Percentiles rank a stretch among this genome's conserved stretches.
phyloP scores from a whole-genome alignment of 495 filamentous ascomycete genomes.

The Gamarada debralockiae region DNA sequence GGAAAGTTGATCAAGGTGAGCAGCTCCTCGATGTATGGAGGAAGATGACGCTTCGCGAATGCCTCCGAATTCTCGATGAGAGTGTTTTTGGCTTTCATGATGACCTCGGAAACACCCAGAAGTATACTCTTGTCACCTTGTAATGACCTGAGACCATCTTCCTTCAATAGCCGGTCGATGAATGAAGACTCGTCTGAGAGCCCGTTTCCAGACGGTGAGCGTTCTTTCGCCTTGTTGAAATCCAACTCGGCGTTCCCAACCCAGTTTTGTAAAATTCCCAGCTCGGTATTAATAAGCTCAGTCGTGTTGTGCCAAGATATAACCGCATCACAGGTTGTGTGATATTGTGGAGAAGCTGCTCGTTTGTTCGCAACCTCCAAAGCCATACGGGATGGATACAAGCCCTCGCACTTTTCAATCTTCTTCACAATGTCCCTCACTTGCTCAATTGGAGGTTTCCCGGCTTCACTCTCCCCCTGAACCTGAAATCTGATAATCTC shows the following conservation, averaged over 20 bases:
- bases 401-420: conserved; percentile 78
- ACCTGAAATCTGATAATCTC: conserved; percentile 90
- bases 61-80: conserved; percentile 81
- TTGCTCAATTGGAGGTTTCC: conserved; percentile 79
- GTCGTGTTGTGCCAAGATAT: conserved; percentile 97
- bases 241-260: conserved; percentile 94
- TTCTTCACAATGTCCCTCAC: conserved; percentile 83
- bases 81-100: conserved; percentile 88
- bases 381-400: conserved; percentile 76
- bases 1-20: conserved; percentile 96
- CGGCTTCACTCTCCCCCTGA: conserved; percentile 87
- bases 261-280: conserved; percentile 88
- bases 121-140: conserved; percentile 84
- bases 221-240: conserved; percentile 65
- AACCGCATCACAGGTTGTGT: conserved; percentile 77
- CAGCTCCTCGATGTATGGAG: conserved; percentile 95
- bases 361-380: conserved; percentile 69
- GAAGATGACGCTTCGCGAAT: conserved; percentile 87
- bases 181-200: conserved; percentile 87
- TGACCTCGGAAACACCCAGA: conserved; percentile 74
- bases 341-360: conserved; percentile 68
- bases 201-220: conserved; percentile 52
- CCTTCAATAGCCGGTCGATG: conserved; percentile 95
- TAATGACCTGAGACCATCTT: conserved; percentile 88
- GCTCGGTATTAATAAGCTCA: conserved; percentile 92